Percentiles rank a stretch among this genome's conserved stretches.
phyloP scores from a whole-genome alignment of 2,329 filamentous ascomycete species.

The Trichoderma sp. region DNA sequence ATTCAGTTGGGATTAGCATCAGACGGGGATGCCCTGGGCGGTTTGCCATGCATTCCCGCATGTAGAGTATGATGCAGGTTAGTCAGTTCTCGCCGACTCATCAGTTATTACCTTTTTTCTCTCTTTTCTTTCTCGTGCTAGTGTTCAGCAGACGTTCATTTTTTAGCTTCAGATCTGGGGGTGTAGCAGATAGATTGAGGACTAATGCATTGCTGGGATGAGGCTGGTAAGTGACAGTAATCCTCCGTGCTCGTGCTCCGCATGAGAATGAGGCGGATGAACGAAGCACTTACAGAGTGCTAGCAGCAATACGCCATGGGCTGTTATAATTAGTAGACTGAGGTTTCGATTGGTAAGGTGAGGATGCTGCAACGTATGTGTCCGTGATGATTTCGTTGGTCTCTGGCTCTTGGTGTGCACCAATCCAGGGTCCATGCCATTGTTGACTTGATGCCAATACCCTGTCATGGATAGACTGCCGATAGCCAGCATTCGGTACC shows the following conservation, averaged over 20 bases:
- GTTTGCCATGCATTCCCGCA: background rate
- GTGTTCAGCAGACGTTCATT: background rate
- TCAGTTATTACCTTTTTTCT: background rate
- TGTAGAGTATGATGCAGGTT: background rate
- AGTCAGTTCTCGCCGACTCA: background rate
- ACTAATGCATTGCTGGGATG: background rate
- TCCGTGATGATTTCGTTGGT: background rate
- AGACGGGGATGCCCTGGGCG: background rate
- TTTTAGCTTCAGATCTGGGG: background rate
- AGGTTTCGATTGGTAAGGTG: background rate
- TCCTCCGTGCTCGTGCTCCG: background rate
- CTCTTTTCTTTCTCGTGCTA: background rate
- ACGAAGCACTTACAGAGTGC: background rate
- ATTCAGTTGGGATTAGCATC: slow-evolving; percentile 8
- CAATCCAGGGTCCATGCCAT: background rate
- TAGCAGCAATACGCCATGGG: background rate
- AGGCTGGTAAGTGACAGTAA: background rate
- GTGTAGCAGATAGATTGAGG: background rate
- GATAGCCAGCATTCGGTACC: background rate
- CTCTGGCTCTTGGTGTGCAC: background rate
- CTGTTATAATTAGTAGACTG: background rate
- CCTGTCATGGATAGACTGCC: background rate
- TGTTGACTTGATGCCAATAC: background rate
- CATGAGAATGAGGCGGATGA: background rate
- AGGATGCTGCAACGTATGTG: background rate